Evolutionary conservation across 352 stramenopile species (phyloP).

Genomic region (Heterotrichella gracilis): DNA sequence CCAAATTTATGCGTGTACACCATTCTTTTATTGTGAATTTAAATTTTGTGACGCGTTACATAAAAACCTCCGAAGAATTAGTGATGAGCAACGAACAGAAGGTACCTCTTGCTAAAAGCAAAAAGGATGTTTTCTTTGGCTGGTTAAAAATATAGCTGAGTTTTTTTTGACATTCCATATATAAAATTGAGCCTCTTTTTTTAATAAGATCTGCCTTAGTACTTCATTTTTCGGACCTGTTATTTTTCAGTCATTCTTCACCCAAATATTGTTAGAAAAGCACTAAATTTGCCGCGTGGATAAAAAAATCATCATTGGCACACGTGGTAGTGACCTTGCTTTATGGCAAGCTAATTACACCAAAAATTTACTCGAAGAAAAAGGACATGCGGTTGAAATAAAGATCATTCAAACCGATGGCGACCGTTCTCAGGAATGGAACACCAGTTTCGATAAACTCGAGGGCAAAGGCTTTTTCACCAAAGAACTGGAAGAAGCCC

Average conservation of each 20-base stretch:
- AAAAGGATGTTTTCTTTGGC: background rate
- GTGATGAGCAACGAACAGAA: background rate
- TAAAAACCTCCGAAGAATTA: background rate
- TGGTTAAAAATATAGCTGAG: no score
- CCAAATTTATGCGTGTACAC: background rate
- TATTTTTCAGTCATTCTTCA: no score
- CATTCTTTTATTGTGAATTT: background rate
- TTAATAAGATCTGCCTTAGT: no score
- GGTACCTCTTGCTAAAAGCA: background rate
- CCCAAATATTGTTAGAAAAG: no score
- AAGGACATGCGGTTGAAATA: background rate
- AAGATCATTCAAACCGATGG: background rate
- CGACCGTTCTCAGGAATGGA: background rate
- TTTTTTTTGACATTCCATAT: no score
- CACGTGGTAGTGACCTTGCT: background rate
- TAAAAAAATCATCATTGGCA: background rate
- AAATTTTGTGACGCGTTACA: background rate
- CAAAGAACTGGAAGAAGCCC: background rate
- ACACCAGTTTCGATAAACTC: background rate
- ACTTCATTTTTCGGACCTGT: no score
- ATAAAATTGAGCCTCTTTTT: no score
- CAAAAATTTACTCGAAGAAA: background rate
- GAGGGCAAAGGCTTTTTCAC: constrained; percentile 3
- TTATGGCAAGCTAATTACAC: background rate
- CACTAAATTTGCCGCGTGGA: background rate